Conservation (phyloP, 345 rosid genomes). For the Luvunga scandens region DNA sequence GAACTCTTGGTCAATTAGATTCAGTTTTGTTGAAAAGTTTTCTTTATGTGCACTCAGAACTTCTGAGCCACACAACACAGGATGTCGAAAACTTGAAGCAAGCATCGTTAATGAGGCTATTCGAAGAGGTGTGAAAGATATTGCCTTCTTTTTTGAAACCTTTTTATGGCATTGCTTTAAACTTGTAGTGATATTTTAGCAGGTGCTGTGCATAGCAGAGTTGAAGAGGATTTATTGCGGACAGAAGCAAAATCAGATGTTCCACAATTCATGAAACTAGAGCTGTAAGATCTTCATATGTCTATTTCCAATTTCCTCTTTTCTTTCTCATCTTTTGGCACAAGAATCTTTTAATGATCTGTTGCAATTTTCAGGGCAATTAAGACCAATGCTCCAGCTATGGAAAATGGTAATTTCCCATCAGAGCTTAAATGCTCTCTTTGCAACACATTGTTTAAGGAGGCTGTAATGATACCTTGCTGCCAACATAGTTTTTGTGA, state of each 20-base stretch:
- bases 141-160: neutral
- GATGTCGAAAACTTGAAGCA: conserved; percentile 26
- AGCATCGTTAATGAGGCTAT: conserved; percentile 25
- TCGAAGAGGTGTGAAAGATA: conserved; percentile 26
- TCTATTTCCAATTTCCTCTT: neutral
- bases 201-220: conserved; percentile 18
- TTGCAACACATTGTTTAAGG: conserved; percentile 35
- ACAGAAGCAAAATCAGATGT: conserved; percentile 21
- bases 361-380: conserved; percentile 19
- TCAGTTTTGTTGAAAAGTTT: neutral
- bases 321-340: conserved; percentile 1
- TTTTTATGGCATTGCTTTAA: neutral
- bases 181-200: neutral
- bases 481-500: conserved; percentile 58
- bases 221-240: conserved; percentile 5
- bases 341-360: conserved; percentile 2
- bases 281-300: conserved; percentile 21
- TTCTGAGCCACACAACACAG: conserved; percentile 21
- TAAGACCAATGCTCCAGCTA: conserved; percentile 14
- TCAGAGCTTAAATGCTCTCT: conserved; percentile 46
- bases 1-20: conserved; percentile 4
- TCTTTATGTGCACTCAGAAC: conserved; percentile 23
- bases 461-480: conserved; percentile 61
- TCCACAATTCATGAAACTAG: conserved; percentile 18
- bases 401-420: conserved; percentile 30